A percentile compares a stretch with the other conserved stretches of the same genome.
Evolutionary conservation across 768 basidiomycete species (phyloP).

Genomic region (Boletus tomentosulus): DNA sequence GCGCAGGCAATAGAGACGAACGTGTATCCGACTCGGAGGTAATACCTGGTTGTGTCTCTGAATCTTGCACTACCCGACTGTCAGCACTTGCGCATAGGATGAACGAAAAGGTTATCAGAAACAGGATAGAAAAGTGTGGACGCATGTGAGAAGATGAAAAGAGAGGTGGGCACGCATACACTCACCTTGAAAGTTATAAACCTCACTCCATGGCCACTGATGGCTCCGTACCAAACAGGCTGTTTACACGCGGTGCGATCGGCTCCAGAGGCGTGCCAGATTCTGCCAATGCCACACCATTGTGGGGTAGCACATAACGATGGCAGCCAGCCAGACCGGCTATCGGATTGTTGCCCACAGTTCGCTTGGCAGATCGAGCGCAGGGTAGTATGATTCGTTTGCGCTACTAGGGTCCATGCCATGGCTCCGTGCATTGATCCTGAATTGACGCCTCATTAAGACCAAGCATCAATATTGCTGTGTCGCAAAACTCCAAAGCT

Average conservation of each 20-base stretch:
- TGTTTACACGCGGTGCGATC: background rate
- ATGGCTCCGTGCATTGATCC: too few species aligned
- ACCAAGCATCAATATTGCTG: too few species aligned
- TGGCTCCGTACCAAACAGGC: background rate
- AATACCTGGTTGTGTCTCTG: too few species aligned
- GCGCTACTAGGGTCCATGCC: too few species aligned
- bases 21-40: background rate
- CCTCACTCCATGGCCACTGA: background rate
- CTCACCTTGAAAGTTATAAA: slow-evolving; percentile 3
- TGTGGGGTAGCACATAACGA: too few species aligned
- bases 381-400: background rate
- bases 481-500: background rate
- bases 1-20: background rate
- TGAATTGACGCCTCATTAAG: too few species aligned
- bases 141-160: slow-evolving; percentile 3
- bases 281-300: background rate
- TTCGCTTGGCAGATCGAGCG: background rate
- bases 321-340: background rate
- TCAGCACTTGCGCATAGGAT: background rate
- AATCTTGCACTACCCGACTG: background rate
- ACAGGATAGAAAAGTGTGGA: background rate
- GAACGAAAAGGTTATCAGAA: background rate
- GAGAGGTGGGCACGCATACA: background rate
- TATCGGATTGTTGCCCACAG: background rate
- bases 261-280: background rate